phyloP scores from a whole-genome alignment of 768 basidiomycete genomes.

The Macrocybe gigantea region DNA sequence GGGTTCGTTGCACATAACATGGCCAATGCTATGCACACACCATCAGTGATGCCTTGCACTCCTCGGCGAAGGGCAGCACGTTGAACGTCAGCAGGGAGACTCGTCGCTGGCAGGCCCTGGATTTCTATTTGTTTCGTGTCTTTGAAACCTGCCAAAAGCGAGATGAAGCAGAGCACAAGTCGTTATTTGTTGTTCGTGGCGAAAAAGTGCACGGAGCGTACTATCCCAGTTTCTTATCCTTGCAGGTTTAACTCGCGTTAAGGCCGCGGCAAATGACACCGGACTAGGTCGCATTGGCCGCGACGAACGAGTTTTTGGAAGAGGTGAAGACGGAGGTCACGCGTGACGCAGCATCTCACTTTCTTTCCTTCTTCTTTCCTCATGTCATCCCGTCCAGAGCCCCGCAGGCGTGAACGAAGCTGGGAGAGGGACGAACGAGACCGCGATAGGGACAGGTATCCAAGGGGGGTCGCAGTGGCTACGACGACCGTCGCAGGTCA shows the following conservation, averaged over 20 bases:
- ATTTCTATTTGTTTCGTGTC: constrained; percentile 39
- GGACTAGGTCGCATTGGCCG: no score
- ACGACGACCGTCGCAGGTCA: constrained; percentile 34
- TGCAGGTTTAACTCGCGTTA: no score
- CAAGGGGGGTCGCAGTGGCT: constrained; percentile 27
- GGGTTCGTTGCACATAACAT: not conserved
- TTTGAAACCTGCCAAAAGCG: constrained; percentile 12
- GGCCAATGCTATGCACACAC: constrained; percentile 18
- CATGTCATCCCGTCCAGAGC: constrained; percentile 56
- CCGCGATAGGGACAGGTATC: constrained; percentile 36
- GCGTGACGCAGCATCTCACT: no score
- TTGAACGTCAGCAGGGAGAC: constrained; percentile 51
- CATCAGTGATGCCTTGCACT: constrained; percentile 40
- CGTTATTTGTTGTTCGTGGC: no score
- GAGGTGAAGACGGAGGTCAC: not conserved
- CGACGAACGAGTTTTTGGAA: no score
- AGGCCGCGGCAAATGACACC: no score
- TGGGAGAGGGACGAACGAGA: constrained; percentile 56
- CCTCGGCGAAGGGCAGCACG: constrained; percentile 34
- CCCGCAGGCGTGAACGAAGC: constrained; percentile 53
- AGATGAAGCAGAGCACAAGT: not conserved
- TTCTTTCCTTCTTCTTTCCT: constrained; percentile 7
- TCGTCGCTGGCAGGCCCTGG: constrained; percentile 42
- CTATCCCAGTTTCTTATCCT: no score
- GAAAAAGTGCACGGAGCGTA: no score